Percentiles rank a stretch among this genome's conserved stretches.
Evolutionary conservation across 305 asterid species (phyloP).

Genomic region (Fraxinus albicans): DNA sequence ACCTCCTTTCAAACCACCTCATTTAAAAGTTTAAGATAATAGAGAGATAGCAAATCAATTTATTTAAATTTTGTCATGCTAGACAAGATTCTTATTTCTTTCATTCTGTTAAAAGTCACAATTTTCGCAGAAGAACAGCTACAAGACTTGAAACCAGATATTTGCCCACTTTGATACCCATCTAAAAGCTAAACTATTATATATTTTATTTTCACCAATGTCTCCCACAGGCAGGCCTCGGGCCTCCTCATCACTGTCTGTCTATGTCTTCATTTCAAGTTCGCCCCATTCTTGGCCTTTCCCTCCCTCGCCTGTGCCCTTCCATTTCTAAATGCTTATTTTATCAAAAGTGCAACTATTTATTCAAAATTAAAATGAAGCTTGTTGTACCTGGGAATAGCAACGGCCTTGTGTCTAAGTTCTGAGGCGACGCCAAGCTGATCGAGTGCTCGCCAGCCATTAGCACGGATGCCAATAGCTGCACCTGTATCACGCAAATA

Average conservation of each 20-base stretch:
- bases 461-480: constrained; percentile 27
- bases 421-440: constrained; percentile 39
- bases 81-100: too few relatives aligned
- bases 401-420: constrained; percentile 34
- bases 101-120: background rate
- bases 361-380: background rate
- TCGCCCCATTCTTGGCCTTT: background rate
- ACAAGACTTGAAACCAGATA: background rate
- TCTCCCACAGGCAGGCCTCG: background rate
- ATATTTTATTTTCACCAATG: background rate
- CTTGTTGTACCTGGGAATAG: constrained; percentile 25
- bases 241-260: background rate
- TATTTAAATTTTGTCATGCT: background rate
- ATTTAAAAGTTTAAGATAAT: background rate
- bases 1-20: background rate
- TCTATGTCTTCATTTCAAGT: background rate
- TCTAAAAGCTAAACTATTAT: background rate
- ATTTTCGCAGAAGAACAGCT: background rate
- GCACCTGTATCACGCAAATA: constrained; percentile 31
- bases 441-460: constrained; percentile 53
- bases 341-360: background rate
- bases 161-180: background rate
- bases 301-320: background rate
- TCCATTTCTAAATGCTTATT: background rate
- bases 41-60: background rate